phyloP scores from a whole-genome alignment of 2,329 filamentous ascomycete species.

The Hymenoscyphus fraxineus region DNA sequence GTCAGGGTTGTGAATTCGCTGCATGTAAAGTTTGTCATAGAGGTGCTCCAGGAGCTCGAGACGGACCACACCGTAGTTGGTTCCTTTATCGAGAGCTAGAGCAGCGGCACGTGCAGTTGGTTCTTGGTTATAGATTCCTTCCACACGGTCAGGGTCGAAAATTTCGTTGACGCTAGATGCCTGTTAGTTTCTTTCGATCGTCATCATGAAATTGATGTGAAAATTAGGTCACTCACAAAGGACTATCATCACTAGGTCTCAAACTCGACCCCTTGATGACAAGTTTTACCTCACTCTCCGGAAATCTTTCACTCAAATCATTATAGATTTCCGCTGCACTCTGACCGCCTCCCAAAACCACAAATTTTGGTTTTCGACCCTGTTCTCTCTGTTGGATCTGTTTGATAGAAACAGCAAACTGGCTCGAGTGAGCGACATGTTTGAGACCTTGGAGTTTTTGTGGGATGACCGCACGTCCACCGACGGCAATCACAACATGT shows the following conservation, averaged over 20 bases:
- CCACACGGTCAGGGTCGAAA: constrained; percentile 84
- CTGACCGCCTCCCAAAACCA: constrained; percentile 85
- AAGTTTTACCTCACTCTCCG: constrained; percentile 72
- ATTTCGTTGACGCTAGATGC: constrained; percentile 81
- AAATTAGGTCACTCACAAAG: constrained; percentile 65
- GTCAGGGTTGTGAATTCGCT: constrained; percentile 66
- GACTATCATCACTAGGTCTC: constrained; percentile 89
- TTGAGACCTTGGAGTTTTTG: constrained; percentile 64
- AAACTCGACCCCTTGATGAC: constrained; percentile 81
- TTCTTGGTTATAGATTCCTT: constrained; percentile 68
- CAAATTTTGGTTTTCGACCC: constrained; percentile 46
- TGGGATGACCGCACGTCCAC: constrained; percentile 69
- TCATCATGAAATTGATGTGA: neutral
- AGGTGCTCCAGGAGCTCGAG: constrained; percentile 86
- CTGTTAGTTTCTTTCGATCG: neutral
- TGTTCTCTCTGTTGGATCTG: constrained; percentile 44
- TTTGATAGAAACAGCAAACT: constrained; percentile 67
- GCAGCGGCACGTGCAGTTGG: constrained; percentile 54
- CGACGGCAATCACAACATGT: constrained; percentile 61
- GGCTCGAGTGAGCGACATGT: constrained; percentile 81
- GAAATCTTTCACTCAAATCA: constrained; percentile 78
- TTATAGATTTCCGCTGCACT: constrained; percentile 94
- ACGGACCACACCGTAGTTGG: constrained; percentile 93
- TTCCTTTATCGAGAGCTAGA: constrained; percentile 70
- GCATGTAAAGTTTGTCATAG: constrained; percentile 84